These are phyloP conservation scores for Lepidium africanum DNA, from an alignment of 345 rosid species.

Conservation along the genomic window DNA sequence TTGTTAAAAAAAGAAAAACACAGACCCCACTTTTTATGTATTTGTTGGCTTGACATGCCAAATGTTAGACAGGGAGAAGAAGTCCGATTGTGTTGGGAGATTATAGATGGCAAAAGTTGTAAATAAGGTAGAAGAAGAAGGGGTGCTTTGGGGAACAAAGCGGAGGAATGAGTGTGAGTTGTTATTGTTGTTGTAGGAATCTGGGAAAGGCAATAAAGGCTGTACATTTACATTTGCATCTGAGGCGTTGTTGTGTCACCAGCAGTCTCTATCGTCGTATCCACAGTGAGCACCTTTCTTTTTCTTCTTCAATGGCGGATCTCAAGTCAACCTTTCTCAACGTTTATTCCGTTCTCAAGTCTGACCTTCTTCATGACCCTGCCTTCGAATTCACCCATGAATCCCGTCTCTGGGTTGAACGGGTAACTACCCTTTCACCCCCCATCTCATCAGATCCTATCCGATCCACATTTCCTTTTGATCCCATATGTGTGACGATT, in stretches of 20 bases:
- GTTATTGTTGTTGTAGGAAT: constrained; percentile 26
- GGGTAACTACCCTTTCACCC: constrained; percentile 22
- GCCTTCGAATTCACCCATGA: constrained; percentile 71
- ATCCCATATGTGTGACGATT: background rate
- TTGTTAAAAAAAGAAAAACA: background rate
- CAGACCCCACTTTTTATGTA: background rate
- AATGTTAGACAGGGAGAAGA: background rate
- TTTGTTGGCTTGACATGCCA: background rate
- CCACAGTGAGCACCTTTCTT: constrained; percentile 12
- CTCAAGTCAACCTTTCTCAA: constrained; percentile 57
- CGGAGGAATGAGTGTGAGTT: constrained; percentile 10
- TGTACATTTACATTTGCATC: constrained; percentile 7
- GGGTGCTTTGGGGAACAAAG: constrained; percentile 4
- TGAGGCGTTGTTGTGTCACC: background rate
- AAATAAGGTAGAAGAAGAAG: background rate
- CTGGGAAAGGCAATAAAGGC: constrained; percentile 12
- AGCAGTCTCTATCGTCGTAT: constrained; percentile 13
- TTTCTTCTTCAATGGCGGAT: constrained; percentile 51
- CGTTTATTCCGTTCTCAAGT: constrained; percentile 52
- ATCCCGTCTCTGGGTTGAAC: constrained; percentile 77
- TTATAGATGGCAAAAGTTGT: background rate
- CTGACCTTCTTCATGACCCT: constrained; percentile 73
- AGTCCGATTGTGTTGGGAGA: background rate
- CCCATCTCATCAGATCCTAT: background rate
- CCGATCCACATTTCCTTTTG: background rate